Evolutionary conservation across 73 alveolate genomes (phyloP), one percentile per base, ranked within the genome.

Genomic region (Paramecium biaurelia): DNA sequence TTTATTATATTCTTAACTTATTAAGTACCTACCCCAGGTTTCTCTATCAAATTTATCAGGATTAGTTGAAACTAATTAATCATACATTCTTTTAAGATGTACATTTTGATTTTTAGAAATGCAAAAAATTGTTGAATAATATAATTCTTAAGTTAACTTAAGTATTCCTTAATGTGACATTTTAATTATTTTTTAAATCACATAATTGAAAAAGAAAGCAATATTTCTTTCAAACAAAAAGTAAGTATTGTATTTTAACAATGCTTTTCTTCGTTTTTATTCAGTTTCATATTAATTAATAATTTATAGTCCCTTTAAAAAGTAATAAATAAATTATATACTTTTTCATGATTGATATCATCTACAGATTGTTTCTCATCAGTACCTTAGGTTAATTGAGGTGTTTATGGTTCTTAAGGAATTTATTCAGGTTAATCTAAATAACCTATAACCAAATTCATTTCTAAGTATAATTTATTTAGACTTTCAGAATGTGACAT

Each of bases 181-280:
- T 11, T 89, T 89, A 26, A 89, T 89, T 20, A 89, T 47, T 49
- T 89, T 89, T 63, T 89, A 35, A 10, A 89, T 89, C 14, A 89
- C 94, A 70, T 70, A 89, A 32, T 89, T 89, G 76, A 82, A 89
- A 76, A 89, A 89, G 67, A 89, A 89, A 24, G 94, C 94, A 26
- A 89, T 89, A 47, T 89, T 70, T 30, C 94, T 57, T 43, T 89
- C 94, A 89, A 70, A 89, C 21, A 89, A 35, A 42, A 89, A 70
- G 53, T 70, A 89, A 11, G 76, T 82, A 32, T 89, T 89, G 18
- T 70, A 70, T 59, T 89, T 89, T 30, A 70, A 49, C 72, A 89
- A 70, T 9, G 85, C 87, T 30, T 89, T 72, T 89, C 94, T 89
- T 21, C 74, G 35, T 34, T 79, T 79, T 24, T 67, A 41, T 70